A percentile compares a stretch with the other conserved stretches of the same genome.
Conservation (phyloP, 257 asterid species). For the Capsicum pubescens region DNA sequence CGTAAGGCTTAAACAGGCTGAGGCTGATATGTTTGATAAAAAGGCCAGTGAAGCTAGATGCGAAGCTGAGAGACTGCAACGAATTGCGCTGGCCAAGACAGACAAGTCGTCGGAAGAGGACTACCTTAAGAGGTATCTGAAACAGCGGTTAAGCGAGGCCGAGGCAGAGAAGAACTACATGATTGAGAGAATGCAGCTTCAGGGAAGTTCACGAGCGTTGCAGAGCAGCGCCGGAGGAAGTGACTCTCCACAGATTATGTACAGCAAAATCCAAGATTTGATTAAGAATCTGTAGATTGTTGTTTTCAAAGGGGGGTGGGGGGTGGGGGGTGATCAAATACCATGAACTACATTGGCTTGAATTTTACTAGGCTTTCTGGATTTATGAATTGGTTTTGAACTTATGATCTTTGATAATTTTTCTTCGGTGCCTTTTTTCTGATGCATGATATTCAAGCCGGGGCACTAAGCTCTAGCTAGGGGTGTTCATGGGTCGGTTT, state of each 20-base stretch:
- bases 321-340: slow-evolving; percentile 36
- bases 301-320: slow-evolving; percentile 43
- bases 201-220: slow-evolving; percentile 71
- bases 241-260: slow-evolving; percentile 67
- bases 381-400: slow-evolving; percentile 1
- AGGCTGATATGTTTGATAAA: slow-evolving; percentile 89
- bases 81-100: slow-evolving; percentile 82
- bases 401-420: slow-evolving; percentile 32
- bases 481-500: no score
- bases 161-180: slow-evolving; percentile 93
- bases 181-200: slow-evolving; percentile 85
- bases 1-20: slow-evolving; percentile 85
- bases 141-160: slow-evolving; percentile 90
- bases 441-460: background rate
- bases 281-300: slow-evolving; percentile 72
- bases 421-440: background rate
- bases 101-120: slow-evolving; percentile 90
- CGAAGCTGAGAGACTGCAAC: slow-evolving; percentile 89
- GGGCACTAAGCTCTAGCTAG: no score
- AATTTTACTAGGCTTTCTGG: slow-evolving; percentile 10
- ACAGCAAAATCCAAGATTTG: slow-evolving; percentile 75
- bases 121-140: slow-evolving; percentile 83
- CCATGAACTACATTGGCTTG: slow-evolving; percentile 34
- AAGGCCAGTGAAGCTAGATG: slow-evolving; percentile 91
- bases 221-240: slow-evolving; percentile 61